A percentile compares a stretch with the other conserved stretches of the same genome.
Evolutionary conservation across 2,329 filamentous ascomycete species (phyloP).

Genomic region (Amauroascus niger): DNA sequence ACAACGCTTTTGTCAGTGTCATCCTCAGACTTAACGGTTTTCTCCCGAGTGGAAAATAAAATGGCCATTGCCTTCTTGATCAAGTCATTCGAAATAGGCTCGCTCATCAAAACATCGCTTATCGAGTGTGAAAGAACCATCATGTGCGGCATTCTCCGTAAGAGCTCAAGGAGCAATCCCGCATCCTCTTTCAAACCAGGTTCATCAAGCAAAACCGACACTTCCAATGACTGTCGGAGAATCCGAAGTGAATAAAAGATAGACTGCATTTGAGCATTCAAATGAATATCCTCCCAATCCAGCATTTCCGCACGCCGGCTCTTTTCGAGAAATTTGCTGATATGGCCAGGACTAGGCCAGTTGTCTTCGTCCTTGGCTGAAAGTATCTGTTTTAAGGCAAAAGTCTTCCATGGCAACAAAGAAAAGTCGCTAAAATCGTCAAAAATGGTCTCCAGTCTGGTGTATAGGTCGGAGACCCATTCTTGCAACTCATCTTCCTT

Average conservation of each 20-base stretch:
- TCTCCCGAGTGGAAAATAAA: neutral
- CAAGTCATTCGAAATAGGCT: neutral
- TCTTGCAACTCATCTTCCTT: conserved; percentile 17
- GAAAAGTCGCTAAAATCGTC: conserved; percentile 13
- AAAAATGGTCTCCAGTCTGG: conserved; percentile 20
- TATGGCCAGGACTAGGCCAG: conserved; percentile 16
- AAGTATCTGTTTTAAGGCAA: conserved; percentile 29
- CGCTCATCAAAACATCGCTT: neutral
- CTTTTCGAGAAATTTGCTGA: conserved; percentile 25
- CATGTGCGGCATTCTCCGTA: conserved; percentile 20
- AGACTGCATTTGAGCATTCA: conserved; percentile 52
- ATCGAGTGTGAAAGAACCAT: conserved; percentile 9
- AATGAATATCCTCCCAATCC: conserved; percentile 53
- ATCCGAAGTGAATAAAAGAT: conserved; percentile 54
- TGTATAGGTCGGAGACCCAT: conserved; percentile 19
- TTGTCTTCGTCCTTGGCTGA: conserved; percentile 12
- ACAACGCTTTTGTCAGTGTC: neutral
- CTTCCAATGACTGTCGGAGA: conserved; percentile 43
- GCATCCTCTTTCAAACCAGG: neutral
- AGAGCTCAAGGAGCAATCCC: conserved; percentile 12
- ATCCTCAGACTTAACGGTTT: neutral
- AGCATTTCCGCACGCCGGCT: conserved; percentile 27
- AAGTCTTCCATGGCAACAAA: conserved; percentile 27
- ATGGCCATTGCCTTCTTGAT: neutral
- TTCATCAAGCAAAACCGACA: conserved; percentile 23